phyloP scores from a whole-genome alignment of 2,329 filamentous ascomycete genomes.

The Ophiostoma fasciatum region DNA sequence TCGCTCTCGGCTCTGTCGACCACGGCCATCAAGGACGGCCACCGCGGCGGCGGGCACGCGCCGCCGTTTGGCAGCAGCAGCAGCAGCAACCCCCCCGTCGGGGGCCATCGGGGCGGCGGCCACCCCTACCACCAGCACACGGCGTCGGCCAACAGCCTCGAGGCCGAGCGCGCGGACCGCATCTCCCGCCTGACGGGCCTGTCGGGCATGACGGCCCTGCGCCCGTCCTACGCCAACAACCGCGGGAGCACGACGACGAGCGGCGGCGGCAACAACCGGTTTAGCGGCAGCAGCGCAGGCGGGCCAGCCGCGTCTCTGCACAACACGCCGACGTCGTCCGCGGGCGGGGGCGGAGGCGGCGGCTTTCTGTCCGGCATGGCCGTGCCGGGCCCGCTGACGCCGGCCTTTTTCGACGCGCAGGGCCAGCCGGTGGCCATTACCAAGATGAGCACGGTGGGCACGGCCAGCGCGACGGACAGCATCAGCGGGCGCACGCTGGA shows the following conservation, averaged over 20 bases:
- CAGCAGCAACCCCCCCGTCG: not conserved
- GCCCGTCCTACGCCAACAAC: conserved; percentile 23
- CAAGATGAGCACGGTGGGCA: conserved; percentile 82
- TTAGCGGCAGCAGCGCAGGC: conserved; percentile 12
- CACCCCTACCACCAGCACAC: conserved; percentile 43
- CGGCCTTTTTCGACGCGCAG: conserved; percentile 69
- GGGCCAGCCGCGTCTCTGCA: conserved; percentile 15
- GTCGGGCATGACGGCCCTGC: conserved; percentile 65
- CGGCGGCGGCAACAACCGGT: conserved; percentile 4
- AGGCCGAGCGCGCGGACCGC: conserved; percentile 85
- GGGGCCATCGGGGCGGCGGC: conserved; percentile 30
- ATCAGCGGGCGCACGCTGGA: conserved; percentile 8
- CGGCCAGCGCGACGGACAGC: conserved; percentile 74
- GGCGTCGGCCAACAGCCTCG: conserved; percentile 57
- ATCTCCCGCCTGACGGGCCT: conserved; percentile 91
- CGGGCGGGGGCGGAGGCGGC: conserved; percentile 14
- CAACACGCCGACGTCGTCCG: conserved; percentile 35
- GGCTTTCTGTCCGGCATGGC: conserved; percentile 3
- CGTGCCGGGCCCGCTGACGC: conserved; percentile 26
- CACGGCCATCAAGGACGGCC: conserved; percentile 90
- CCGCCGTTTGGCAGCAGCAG: not conserved
- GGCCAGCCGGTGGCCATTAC: conserved; percentile 52
- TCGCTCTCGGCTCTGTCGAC: conserved; percentile 86
- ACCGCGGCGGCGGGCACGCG: conserved; percentile 57
- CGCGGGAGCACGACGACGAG: conserved; percentile 13